Percentiles rank a stretch among this genome's conserved stretches.
Conservation (phyloP, 768 basidiomycete genomes). For the Hericium alpestre region DNA sequence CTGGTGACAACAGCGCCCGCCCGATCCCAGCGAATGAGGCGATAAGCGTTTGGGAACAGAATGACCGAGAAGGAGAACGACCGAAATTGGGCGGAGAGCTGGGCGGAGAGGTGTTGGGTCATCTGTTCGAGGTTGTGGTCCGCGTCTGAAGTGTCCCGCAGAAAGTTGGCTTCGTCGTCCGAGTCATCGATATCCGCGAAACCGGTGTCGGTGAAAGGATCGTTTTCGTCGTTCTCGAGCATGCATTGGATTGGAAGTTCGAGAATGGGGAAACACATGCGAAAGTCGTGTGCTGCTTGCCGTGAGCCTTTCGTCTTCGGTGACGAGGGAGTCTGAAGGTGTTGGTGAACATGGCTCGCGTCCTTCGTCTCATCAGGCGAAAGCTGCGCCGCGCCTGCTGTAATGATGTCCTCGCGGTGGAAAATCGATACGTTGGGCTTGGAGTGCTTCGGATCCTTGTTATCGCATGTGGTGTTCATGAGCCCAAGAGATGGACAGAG, state of each 20-base stretch:
- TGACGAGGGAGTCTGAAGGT: background rate
- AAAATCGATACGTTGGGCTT: background rate
- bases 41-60: background rate
- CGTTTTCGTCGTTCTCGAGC: background rate
- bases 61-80: background rate
- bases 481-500: background rate
- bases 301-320: too few relatives aligned
- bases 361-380: background rate
- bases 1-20: background rate
- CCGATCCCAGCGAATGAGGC: slow-evolving; percentile 4
- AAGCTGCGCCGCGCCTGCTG: background rate
- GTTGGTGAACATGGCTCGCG: background rate
- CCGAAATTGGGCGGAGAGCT: background rate
- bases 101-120: background rate
- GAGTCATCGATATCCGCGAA: background rate
- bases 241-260: background rate
- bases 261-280: background rate
- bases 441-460: background rate
- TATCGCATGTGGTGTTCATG: background rate
- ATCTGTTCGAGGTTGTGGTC: background rate
- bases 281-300: background rate
- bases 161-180: background rate
- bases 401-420: background rate
- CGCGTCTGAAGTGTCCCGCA: background rate
- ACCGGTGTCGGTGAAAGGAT: background rate